Evolutionary conservation across 2,329 filamentous ascomycete genomes (phyloP).

Genomic region (Trichoderma cornu-damae): DNA sequence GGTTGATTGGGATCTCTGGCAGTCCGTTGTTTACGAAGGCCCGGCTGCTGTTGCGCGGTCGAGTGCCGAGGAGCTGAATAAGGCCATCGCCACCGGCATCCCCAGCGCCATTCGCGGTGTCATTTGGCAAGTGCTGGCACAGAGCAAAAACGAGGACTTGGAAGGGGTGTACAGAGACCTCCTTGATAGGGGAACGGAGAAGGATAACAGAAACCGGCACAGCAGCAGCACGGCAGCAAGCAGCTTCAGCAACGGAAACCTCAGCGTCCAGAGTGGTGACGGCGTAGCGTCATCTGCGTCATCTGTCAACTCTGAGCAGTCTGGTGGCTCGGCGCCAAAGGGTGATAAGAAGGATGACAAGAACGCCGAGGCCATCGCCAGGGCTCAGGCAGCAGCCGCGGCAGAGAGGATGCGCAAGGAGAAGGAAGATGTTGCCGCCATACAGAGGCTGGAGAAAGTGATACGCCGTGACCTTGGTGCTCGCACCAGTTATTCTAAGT

Average conservation of each 20-base stretch:
- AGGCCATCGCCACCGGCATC: conserved; percentile 87
- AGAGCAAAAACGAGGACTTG: conserved; percentile 88
- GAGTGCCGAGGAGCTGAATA: conserved; percentile 83
- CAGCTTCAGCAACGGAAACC: conserved; percentile 49
- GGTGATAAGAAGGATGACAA: conserved; percentile 35
- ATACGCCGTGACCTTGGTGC: conserved; percentile 89
- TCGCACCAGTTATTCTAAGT: conserved; percentile 94
- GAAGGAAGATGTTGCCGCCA: conserved; percentile 67
- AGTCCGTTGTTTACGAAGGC: conserved; percentile 90
- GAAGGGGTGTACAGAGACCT: conserved; percentile 84
- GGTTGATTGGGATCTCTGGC: conserved; percentile 99
- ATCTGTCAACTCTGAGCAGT: conserved; percentile 74
- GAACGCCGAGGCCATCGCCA: conserved; percentile 57
- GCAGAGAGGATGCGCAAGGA: conserved; percentile 71
- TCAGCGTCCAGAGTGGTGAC: conserved; percentile 57
- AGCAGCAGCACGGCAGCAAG: conserved; percentile 51
- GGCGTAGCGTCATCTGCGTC: conserved; percentile 73
- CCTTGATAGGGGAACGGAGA: conserved; percentile 71
- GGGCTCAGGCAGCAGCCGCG: conserved; percentile 58
- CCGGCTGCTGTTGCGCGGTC: conserved; percentile 81
- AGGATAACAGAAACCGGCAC: conserved; percentile 58
- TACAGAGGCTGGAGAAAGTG: conserved; percentile 82
- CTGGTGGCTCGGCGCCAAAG: conserved; percentile 55
- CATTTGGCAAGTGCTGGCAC: conserved; percentile 94
- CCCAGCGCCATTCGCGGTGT: conserved; percentile 95